A percentile compares a stretch with the other conserved stretches of the same genome.
Conservation (phyloP, 2,329 filamentous ascomycete genomes). For the Byssochlamys sp. region DNA sequence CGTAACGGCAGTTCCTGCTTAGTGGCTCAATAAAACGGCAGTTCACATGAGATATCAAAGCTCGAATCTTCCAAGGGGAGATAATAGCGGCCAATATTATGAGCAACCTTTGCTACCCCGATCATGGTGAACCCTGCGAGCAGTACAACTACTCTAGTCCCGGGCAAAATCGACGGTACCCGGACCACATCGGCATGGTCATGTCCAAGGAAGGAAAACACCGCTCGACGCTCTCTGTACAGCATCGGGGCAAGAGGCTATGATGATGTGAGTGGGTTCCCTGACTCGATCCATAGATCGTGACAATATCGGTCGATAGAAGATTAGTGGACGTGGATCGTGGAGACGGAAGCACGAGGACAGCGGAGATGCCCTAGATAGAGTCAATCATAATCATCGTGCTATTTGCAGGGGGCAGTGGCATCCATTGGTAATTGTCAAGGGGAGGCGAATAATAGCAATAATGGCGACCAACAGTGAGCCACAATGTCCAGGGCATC, state of each 20-base stretch:
- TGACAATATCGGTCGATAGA: not conserved
- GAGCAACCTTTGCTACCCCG: not conserved
- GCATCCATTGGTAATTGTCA: not conserved
- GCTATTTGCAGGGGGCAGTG: not conserved
- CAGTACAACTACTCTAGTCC: not conserved
- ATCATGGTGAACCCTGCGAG: not conserved
- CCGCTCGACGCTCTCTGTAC: not conserved
- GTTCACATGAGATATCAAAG: not conserved
- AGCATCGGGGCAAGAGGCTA: not conserved
- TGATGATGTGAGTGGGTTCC: not conserved
- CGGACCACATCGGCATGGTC: not conserved
- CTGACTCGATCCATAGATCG: not conserved
- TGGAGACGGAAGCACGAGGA: not conserved
- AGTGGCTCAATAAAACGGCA: not conserved
- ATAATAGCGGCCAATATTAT: not conserved
- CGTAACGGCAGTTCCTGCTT: not conserved
- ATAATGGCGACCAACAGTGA: not conserved
- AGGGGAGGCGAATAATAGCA: not conserved
- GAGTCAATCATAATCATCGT: not conserved
- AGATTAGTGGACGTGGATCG: conserved; percentile 1
- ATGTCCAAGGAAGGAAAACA: not conserved
- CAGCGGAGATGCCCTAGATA: not conserved
- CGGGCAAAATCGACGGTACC: not conserved
- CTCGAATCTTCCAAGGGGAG: not conserved
- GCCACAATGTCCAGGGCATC: not conserved